A percentile compares a stretch with the other conserved stretches of the same genome.
Conservation (phyloP, 257 asterid genomes). For the Fraxinus americana region DNA sequence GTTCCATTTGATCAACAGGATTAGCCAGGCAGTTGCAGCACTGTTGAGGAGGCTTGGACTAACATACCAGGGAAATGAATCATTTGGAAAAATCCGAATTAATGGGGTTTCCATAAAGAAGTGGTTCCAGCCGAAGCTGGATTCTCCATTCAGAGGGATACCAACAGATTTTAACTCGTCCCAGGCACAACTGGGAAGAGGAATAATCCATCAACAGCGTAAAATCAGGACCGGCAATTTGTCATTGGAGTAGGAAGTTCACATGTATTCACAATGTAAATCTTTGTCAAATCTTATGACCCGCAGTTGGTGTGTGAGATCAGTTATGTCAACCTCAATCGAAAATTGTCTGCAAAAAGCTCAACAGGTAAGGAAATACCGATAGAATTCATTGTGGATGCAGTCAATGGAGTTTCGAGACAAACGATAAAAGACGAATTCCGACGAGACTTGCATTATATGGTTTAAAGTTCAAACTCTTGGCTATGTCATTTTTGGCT, state of each 20-base stretch:
- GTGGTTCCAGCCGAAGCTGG: slow-evolving; percentile 89
- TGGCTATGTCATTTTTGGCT: not conserved
- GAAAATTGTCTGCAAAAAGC: not conserved
- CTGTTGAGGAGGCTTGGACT: slow-evolving; percentile 82
- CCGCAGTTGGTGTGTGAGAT: not conserved
- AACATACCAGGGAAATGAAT: slow-evolving; percentile 77
- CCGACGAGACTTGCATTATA: not conserved
- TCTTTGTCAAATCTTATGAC: not conserved
- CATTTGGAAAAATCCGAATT: slow-evolving; percentile 79
- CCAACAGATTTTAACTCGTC: slow-evolving; percentile 42
- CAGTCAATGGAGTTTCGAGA: not conserved
- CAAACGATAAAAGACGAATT: not conserved
- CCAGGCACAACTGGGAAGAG: slow-evolving; percentile 59
- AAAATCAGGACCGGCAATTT: slow-evolving; percentile 72
- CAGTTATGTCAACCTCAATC: not conserved
- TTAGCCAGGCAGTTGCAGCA: slow-evolving; percentile 77
- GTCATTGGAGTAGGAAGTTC: slow-evolving; percentile 51
- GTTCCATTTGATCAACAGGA: slow-evolving; percentile 56
- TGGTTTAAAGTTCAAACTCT: not conserved
- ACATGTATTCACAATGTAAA: not conserved
- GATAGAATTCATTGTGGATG: not conserved
- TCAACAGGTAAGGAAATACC: not conserved
- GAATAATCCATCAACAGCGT: slow-evolving; percentile 73
- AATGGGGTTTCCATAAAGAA: slow-evolving; percentile 66
- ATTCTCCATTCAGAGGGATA: slow-evolving; percentile 50